These are phyloP conservation scores for Euphorbia corollata DNA, from an alignment of 441 rosid genomes.

Conservation along the genomic window DNA sequence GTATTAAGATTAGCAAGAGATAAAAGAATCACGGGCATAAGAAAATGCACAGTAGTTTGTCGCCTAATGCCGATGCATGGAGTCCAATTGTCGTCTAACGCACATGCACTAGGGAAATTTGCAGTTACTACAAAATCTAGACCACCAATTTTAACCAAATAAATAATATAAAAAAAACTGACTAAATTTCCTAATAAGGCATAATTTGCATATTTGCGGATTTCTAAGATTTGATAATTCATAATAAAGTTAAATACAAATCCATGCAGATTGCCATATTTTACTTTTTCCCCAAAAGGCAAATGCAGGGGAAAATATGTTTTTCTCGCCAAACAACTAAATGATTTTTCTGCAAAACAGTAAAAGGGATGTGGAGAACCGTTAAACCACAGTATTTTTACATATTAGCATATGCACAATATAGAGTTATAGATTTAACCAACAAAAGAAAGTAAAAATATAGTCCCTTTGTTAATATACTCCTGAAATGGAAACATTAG, in stretches of 20 bases:
- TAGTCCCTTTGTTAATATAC: background rate
- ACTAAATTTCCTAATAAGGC: background rate
- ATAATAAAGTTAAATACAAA: background rate
- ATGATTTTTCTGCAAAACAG: background rate
- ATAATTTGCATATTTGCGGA: background rate
- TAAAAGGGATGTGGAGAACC: background rate
- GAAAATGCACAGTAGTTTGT: background rate
- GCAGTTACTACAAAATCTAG: constrained; percentile 11
- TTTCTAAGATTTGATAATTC: background rate
- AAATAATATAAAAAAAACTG: background rate
- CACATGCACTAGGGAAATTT: background rate
- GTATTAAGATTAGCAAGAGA: constrained; percentile 14
- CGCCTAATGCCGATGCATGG: background rate
- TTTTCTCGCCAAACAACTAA: background rate
- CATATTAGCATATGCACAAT: background rate
- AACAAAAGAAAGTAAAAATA: background rate
- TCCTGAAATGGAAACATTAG: background rate
- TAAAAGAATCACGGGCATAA: constrained; percentile 17
- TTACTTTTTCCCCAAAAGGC: background rate
- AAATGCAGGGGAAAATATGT: background rate
- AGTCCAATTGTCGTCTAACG: constrained; percentile 6
- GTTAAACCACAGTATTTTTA: background rate
- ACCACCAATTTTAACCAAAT: constrained; percentile 6
- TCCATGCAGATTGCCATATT: background rate
- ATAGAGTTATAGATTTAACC: background rate